Evolutionary conservation across 1,139 yeast species (phyloP).

Genomic region (Groenewaldozyma sp.): DNA sequence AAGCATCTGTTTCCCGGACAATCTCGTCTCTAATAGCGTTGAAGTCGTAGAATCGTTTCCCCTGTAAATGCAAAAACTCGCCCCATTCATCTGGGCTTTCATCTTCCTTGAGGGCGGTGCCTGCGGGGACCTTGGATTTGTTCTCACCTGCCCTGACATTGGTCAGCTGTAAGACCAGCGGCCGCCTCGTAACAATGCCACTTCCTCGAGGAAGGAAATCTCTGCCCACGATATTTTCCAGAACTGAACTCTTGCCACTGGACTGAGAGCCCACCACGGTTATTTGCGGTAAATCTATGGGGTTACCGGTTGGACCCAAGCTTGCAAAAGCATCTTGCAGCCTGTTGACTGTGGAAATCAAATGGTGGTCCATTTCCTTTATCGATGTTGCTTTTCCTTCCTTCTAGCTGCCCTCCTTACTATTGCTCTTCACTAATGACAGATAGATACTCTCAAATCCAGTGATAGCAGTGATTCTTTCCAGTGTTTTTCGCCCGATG

Average conservation of each 20-base stretch:
- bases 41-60: slow-evolving; percentile 78
- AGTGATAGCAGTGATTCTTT: too few species aligned
- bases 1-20: slow-evolving; percentile 86
- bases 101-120: slow-evolving; percentile 33
- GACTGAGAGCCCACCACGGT: slow-evolving; percentile 96
- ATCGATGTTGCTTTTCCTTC: too few species aligned
- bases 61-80: slow-evolving; percentile 88
- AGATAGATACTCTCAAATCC: too few species aligned
- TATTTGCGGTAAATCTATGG: slow-evolving; percentile 80
- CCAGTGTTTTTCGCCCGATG: too few species aligned
- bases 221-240: slow-evolving; percentile 90
- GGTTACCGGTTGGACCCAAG: slow-evolving; percentile 48
- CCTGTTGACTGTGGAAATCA: slow-evolving; percentile 86
- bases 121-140: slow-evolving; percentile 6
- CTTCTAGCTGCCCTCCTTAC: too few species aligned
- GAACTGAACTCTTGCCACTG: slow-evolving; percentile 86
- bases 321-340: slow-evolving; percentile 89
- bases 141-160: slow-evolving; percentile 44
- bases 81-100: slow-evolving; percentile 96
- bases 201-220: slow-evolving; percentile 95
- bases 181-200: slow-evolving; percentile 92
- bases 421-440: too few species aligned
- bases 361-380: slow-evolving; percentile 90
- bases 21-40: slow-evolving; percentile 88
- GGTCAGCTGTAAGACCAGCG: slow-evolving; percentile 72